These are phyloP conservation scores for Chlamydomonas schloesseri DNA, from an alignment of 139 green algal genomes.

Conservation along the genomic window DNA sequence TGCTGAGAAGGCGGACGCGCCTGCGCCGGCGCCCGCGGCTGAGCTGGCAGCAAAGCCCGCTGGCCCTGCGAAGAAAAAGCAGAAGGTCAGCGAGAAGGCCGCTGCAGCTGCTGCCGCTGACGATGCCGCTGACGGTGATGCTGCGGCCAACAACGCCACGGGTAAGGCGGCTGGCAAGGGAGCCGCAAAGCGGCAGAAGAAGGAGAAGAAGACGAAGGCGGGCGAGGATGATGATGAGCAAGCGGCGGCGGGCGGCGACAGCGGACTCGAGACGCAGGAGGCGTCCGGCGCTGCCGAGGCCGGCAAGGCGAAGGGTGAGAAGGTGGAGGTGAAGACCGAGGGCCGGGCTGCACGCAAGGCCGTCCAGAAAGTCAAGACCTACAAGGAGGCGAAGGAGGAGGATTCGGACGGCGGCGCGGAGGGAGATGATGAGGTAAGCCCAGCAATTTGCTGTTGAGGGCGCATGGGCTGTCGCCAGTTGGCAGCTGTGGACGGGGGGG, in stretches of 20 bases:
- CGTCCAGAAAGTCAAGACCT: conserved; percentile 1
- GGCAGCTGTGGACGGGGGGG: no score
- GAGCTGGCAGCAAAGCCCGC: neutral
- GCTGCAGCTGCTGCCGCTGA: neutral
- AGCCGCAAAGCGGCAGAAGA: neutral
- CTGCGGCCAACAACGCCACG: neutral
- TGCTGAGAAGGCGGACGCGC: neutral
- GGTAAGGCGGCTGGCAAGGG: neutral
- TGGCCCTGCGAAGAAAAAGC: neutral
- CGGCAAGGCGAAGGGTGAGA: neutral
- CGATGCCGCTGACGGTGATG: no score
- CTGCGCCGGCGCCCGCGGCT: no score
- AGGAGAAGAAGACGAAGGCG: neutral
- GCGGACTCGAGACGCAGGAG: neutral
- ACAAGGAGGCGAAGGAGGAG: neutral
- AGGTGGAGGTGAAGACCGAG: neutral
- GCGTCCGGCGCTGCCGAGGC: neutral
- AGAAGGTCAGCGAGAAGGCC: neutral
- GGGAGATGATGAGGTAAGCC: neutral
- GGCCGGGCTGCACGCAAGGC: neutral
- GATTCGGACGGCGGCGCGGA: neutral
- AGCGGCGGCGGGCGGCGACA: neutral
- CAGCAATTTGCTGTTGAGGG: no score
- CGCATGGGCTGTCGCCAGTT: neutral
- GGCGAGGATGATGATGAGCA: neutral